Conservation (phyloP, 176 grass and related monocot species). For the Rhynchospora tenuis region DNA sequence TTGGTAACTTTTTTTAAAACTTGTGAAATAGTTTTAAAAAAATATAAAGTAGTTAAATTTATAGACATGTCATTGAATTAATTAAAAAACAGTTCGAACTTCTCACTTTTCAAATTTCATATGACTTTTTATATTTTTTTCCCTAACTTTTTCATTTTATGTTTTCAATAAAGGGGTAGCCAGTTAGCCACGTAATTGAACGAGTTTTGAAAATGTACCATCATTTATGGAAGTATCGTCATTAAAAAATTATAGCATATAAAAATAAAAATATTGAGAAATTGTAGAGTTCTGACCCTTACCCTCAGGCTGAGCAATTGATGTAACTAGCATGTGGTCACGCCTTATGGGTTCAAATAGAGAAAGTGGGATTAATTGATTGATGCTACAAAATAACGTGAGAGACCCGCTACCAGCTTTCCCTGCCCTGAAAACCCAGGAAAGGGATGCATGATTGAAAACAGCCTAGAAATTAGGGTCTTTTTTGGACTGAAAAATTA, state of each 20-base stretch:
- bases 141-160: no score
- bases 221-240: not conserved
- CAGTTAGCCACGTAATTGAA: no score
- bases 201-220: no score
- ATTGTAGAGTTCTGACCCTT: not conserved
- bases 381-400: not conserved
- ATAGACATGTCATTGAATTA: no score
- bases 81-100: no score
- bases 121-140: no score
- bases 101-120: no score
- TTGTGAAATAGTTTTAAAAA: no score
- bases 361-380: not conserved
- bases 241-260: not conserved
- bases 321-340: not conserved
- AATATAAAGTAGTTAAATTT: no score
- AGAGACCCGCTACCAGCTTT: slow-evolving; percentile 9
- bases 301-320: not conserved
- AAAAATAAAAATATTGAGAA: not conserved
- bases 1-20: no score
- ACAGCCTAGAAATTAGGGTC: not conserved
- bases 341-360: not conserved
- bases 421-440: not conserved
- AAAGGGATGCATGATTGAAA: not conserved
- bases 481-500: not conserved
- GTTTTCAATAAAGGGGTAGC: no score